phyloP scores from a whole-genome alignment of 2,329 filamentous ascomycete species.

The Fusarium sp. region DNA sequence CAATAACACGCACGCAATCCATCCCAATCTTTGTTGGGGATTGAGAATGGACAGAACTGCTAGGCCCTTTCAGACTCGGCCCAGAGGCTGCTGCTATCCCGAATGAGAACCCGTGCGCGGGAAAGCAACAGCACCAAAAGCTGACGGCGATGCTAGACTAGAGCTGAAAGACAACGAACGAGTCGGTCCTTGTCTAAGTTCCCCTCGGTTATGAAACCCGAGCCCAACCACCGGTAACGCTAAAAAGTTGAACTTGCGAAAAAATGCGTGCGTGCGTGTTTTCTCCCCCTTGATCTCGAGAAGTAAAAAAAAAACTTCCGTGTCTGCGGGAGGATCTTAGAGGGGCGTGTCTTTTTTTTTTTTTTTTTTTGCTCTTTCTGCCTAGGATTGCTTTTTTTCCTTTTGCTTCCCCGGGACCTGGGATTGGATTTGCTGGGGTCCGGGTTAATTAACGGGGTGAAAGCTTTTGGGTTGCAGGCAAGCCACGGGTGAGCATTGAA shows the following conservation, averaged over 20 bases:
- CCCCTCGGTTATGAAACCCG: background rate
- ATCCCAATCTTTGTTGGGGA: background rate
- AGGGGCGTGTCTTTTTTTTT: background rate
- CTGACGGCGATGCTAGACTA: background rate
- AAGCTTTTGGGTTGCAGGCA: slow-evolving; percentile 20
- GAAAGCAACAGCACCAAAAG: background rate
- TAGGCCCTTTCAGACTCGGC: background rate
- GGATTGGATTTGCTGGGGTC: slow-evolving; percentile 4
- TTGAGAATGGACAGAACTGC: background rate
- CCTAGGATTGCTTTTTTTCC: slow-evolving; percentile 6
- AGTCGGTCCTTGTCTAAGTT: background rate
- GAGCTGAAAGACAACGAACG: background rate
- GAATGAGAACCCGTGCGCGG: background rate
- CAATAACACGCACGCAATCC: background rate
- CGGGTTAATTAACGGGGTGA: background rate
- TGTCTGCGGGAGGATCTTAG: background rate
- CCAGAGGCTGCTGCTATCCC: background rate
- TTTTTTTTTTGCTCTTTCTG: too few relatives aligned
- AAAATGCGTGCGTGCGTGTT: background rate
- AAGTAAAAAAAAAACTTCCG: background rate
- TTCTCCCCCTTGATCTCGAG: background rate
- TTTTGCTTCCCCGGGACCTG: slow-evolving; percentile 3
- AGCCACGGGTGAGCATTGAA: slow-evolving; percentile 16
- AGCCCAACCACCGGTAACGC: background rate
- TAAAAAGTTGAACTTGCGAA: background rate